Base-by-base conservation (phyloP, 805 yeast genomes). In the Kuraishia ogatae region DNA sequence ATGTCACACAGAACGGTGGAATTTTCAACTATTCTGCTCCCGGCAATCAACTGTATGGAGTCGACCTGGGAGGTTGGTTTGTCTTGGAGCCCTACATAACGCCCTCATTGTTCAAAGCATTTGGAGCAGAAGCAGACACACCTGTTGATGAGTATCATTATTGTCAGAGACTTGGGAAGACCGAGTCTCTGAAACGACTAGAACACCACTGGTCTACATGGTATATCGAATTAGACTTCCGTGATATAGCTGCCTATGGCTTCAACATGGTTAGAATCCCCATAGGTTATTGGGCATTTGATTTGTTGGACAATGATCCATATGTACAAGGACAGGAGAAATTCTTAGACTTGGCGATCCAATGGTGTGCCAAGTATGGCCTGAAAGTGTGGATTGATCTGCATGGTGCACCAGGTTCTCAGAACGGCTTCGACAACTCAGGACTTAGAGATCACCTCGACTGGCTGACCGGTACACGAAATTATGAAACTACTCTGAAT, bases 11-110 rank as follows among this genome's bases (percentile, higher is more conserved):
- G n/a, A 35, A 35, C 13, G 48, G 13, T 13, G 50, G 29, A 7
- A 23, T 48, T 4, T 48, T 21, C 50, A 48, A 48, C 50, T 48
- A 48, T n/a, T 22, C 50, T 48, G 43, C 43, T 35, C 24, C 50
- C 35, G 68, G 64, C 51, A 69, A 71, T 28, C 70, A 66, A 53
- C 69, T 80, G 48, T 67, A 79, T 48, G 97, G 97, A 62, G 90
- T 90, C 52, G 86, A 87, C 64, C 71, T 90, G 35, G 97, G 97
- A 59, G 96, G 96, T 50, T 90, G 97, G 97, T 77, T 90, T 53
- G 90, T 90, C 1, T 71, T 90, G 8, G 90, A 85, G 64, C 89
- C 91, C 1, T 85, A 78, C 59, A 84, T 85, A 57, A 83, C 85
- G 0, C 90, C 91, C 0, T 77, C 85, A 1, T 65, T 85, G 47